Percentiles rank a stretch among this genome's conserved stretches.
Evolutionary conservation across 2,329 filamentous ascomycete species (phyloP).

Genomic region (Lachnellula occidentalis): DNA sequence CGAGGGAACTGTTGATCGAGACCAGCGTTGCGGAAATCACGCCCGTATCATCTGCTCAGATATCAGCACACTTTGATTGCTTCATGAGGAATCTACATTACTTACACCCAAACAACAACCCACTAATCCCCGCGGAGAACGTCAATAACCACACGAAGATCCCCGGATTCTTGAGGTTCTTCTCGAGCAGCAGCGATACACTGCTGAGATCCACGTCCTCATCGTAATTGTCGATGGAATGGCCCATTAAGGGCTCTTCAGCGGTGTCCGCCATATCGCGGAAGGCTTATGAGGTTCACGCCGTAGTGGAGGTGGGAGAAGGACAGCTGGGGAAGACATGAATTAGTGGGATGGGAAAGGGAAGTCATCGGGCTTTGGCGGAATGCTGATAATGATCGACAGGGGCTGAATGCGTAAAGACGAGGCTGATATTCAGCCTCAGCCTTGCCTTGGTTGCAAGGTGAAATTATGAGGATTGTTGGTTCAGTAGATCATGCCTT

Average conservation of each 20-base stretch:
- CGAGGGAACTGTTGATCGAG: slow-evolving; percentile 54
- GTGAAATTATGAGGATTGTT: too few relatives aligned
- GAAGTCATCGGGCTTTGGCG: background rate
- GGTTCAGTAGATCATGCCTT: too few relatives aligned
- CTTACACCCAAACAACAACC: slow-evolving; percentile 63
- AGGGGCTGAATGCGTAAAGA: background rate
- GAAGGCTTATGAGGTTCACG: slow-evolving; percentile 14
- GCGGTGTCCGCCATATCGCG: slow-evolving; percentile 25
- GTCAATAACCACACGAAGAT: slow-evolving; percentile 57
- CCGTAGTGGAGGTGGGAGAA: background rate
- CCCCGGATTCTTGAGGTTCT: slow-evolving; percentile 30
- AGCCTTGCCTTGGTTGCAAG: background rate
- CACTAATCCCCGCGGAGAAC: slow-evolving; percentile 60
- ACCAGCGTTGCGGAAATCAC: slow-evolving; percentile 65
- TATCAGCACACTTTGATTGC: background rate
- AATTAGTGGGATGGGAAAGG: slow-evolving; percentile 52
- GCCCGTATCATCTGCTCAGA: slow-evolving; percentile 31
- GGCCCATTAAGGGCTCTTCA: slow-evolving; percentile 27
- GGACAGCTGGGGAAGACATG: slow-evolving; percentile 36
- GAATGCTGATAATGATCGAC: background rate
- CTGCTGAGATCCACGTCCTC: slow-evolving; percentile 20
- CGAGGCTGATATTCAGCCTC: background rate
- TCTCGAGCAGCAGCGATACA: slow-evolving; percentile 25
- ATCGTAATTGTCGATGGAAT: slow-evolving; percentile 8
- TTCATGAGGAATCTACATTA: slow-evolving; percentile 5